Evolutionary conservation across 2,329 filamentous ascomycete species (phyloP), one percentile per base, ranked within the genome.

Genomic region (Cladophialophora chaetospira): DNA sequence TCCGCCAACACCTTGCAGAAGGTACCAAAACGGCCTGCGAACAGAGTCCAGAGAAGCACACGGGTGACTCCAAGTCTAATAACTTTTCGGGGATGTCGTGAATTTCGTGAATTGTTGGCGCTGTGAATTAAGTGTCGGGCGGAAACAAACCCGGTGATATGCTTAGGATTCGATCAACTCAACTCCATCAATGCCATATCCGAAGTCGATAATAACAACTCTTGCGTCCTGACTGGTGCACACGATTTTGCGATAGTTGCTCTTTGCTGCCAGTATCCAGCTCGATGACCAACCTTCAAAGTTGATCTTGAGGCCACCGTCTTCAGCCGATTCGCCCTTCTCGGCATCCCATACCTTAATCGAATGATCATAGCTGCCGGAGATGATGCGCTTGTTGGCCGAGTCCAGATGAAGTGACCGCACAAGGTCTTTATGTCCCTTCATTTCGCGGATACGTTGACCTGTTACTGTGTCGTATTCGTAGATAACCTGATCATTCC

Each of bases 241-340:
- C 61, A 99, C 89, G 62, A 99, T 94, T 60, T 94, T 85, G 57
- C 93, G 82, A 73, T 97, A 97, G 70, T 99, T 93, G 62, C 89
- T 92, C 80, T 97, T 97, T 49, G 94, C 94, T 63, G 90, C 92
- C 57, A 99, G 77, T 68, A 99, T 95, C 94, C 94, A 99, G 73
- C 91, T 96, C 9, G 88, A 88, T 57, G 96, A 96, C 91, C 92
- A 97, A 65, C 89, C 86, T n/a, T 91, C 89, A 67, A 97, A 93
- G 66, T 91, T 87, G 61, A 95, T 83, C 58, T 93, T 82, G 65
- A 91, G 81, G 44, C 86, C 78, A 29, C 92, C 93, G 2, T 87
- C 88, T 63, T 87, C 85, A 75, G 94, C 88, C 71, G 97, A 89
- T 48, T 85, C 77, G 31, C 92, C 93, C 1, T 86, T 87, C 64